Base-by-base conservation (phyloP, 257 asterid species). In the Salvia miltiorrhiza region DNA sequence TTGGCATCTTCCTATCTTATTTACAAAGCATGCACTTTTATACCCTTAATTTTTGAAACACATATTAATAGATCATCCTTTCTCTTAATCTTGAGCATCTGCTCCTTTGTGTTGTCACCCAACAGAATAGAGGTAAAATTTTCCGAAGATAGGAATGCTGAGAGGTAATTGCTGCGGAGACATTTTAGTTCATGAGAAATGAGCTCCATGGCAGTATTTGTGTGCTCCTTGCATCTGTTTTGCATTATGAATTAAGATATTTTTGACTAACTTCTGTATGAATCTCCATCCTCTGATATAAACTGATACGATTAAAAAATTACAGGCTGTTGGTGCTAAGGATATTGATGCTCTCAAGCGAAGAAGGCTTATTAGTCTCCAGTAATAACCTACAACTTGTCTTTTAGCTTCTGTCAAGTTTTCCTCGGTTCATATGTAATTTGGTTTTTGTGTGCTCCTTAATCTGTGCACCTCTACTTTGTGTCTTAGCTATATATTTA, bases 281-380 rank as follows among this genome's bases (percentile, higher is more conserved):
- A 45, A 48, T 20, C 48, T 14, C 43, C 20, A 19, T 65, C 19
- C 43, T 28, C 11, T 26, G 24, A 21, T 67, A 61, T 52, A 44
- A 53, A 54, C 63, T 56, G 57, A 40, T 30, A 57, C 43, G 45
- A 10, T 39, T n/a, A 49, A 66, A 54, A 52, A 37, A 74, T 76
- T 73, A 72, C 93, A 93, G 97, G 89, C 78, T 41, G 80, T 87
- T 33, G 68, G 78, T 33, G 73, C 86, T 61, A 88, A 82, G 78
- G 97, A 89, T 74, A 67, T 90, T 72, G 95, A 89, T 73, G 82
- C 82, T 83, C 93, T 94, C 61, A 91, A 91, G 77, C 76, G 81
- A 73, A 85, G 99, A 76, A 91, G 81, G 81, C 95, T 94, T 59
- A 89, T 94, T 59, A 73, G 63, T 59, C 87, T 81, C 58, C 93